Evolutionary conservation across 257 asterid species (phyloP), one percentile per base, ranked within the genome.

Genomic region (Anisodus tanguticus): DNA sequence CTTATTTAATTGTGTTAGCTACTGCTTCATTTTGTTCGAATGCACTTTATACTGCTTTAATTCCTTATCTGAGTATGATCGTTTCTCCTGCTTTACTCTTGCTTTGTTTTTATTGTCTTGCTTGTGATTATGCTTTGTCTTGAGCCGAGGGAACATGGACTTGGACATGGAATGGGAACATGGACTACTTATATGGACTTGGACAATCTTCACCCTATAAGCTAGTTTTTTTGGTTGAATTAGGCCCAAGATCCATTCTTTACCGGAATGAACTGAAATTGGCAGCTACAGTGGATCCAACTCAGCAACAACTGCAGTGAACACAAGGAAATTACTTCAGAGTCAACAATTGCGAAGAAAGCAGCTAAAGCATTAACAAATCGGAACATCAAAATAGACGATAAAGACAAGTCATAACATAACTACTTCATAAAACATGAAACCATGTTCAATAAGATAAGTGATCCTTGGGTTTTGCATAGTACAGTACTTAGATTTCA

Each of bases 211-310:
- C 4, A 12, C 17, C 43, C 9, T 45, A 5, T 49, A 19, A 68
- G 7, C 37, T 37, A 15, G 59, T 41, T 13, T 45, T 45, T 60
- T 3, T 41, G 72, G 63, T 31, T 41, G 85, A 86, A 8, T 22
- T 22, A 22, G 26, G 26, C 26, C 26, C 26, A 22, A 22, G 0
- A 22, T 22, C 26, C 26, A 22, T 22, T 22, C 26, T 22, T 22
- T 85, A 93, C 95, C 95, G 92, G 92, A 70, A 91, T 63, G 81
- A 92, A 92, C 87, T 90, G 90, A 5, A 81, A 90, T 72, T 90
- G 87, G 35, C 86, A 79, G 78, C 59, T 84, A 67, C 91, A 88
- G 59, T 92, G 90, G 9, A 91, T 82, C 15, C 88, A 81, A 49
- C 91, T 90, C 67, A 91, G 83, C 60, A 87, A 79, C 80, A 91